Conservation (phyloP, 129 eudicot species). For the Kitagawia praeruptora region DNA sequence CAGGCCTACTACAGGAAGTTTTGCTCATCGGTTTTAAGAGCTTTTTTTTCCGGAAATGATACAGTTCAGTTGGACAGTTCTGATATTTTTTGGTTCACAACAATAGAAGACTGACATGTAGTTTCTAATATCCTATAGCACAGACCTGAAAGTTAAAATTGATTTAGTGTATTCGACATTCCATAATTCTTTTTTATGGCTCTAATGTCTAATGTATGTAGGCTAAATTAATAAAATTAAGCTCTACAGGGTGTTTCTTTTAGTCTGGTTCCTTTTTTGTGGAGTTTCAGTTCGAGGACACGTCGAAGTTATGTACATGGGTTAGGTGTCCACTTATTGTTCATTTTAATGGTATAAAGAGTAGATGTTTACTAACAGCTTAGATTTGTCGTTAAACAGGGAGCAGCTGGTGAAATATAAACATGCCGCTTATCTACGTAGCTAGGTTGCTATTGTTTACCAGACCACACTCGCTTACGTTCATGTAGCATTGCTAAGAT, state of each 20-base stretch:
- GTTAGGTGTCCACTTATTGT: not conserved
- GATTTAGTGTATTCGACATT: conserved; percentile 5
- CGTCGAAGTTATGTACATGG: not conserved
- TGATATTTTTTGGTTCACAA: conserved; percentile 23
- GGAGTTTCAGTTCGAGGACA: not conserved
- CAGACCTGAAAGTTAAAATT: not conserved
- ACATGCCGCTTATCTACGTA: not conserved
- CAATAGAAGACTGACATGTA: conserved; percentile 6
- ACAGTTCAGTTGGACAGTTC: conserved; percentile 22
- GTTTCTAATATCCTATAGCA: conserved; percentile 6
- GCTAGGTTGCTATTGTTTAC: not conserved
- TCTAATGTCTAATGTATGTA: not conserved
- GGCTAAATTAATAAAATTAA: not conserved
- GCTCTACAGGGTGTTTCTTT: not conserved
- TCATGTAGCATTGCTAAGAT: not conserved
- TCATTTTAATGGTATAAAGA: too few species aligned
- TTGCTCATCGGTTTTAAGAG: conserved; percentile 18
- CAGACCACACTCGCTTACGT: not conserved
- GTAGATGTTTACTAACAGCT: not conserved
- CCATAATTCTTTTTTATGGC: not conserved
- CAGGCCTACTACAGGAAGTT: conserved; percentile 34
- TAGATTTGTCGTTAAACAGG: not conserved
- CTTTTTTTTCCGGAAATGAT: conserved; percentile 23
- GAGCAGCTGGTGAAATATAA: not conserved
- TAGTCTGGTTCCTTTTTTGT: not conserved